Conservation (phyloP, 2,329 filamentous ascomycete species). For the Atkinsonella texensis region DNA sequence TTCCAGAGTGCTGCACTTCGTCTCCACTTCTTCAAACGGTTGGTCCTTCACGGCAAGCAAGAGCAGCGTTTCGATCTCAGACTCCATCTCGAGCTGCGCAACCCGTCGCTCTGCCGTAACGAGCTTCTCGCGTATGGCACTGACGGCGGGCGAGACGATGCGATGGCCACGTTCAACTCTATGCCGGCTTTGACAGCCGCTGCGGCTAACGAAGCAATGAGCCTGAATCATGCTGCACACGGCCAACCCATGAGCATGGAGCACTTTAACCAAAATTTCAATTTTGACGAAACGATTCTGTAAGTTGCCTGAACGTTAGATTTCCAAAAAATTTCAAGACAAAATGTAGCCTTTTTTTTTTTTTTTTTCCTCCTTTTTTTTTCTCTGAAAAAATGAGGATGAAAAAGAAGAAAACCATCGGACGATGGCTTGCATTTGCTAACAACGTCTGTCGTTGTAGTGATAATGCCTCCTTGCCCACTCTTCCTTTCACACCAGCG, state of each 20-base stretch:
- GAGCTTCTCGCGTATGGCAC: conserved; percentile 12
- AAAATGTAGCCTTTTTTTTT: background rate
- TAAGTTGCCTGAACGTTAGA: conserved; percentile 22
- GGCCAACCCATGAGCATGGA: conserved; percentile 33
- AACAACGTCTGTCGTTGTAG: conserved; percentile 10
- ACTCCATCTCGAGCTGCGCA: background rate
- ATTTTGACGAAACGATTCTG: conserved; percentile 46
- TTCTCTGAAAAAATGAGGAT: no score
- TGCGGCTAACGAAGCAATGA: conserved; percentile 33
- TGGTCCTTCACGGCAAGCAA: background rate
- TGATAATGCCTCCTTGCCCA: conserved; percentile 22
- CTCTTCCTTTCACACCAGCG: conserved; percentile 41
- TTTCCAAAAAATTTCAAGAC: background rate
- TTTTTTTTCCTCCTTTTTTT: background rate
- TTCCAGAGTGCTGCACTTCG: background rate
- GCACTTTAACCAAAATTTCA: conserved; percentile 38
- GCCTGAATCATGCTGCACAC: conserved; percentile 26
- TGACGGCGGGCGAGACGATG: conserved; percentile 29
- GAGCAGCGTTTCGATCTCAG: no score
- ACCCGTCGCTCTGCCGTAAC: conserved; percentile 4
- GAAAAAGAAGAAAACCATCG: no score
- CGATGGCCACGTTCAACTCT: conserved; percentile 47
- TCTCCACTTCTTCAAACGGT: background rate
- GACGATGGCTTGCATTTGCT: background rate
- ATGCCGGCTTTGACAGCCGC: conserved; percentile 38